phyloP scores from a whole-genome alignment of 2,329 filamentous ascomycete species.

The Monosporascus sp. region DNA sequence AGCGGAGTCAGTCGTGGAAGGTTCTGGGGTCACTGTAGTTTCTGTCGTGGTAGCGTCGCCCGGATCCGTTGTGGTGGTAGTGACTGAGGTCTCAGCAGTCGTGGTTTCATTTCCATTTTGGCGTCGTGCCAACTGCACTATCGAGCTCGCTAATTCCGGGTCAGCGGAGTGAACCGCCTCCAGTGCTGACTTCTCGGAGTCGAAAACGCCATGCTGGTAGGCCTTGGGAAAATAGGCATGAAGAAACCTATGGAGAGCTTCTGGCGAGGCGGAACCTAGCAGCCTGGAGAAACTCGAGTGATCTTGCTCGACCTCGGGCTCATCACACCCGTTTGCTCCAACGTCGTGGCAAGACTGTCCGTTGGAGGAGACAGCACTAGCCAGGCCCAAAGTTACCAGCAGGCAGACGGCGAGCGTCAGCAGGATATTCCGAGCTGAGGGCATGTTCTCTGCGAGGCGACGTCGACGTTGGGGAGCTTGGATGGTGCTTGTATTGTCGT shows the following conservation, averaged over 20 bases:
- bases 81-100: conserved; percentile 17
- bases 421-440: conserved; percentile 31
- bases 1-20: conserved; percentile 2
- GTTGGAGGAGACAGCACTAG: conserved; percentile 23
- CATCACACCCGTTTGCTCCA: conserved; percentile 1
- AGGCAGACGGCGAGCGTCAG: conserved; percentile 26
- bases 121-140: conserved; percentile 62
- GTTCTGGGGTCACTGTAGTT: not conserved
- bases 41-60: conserved; percentile 4
- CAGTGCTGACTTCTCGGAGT: conserved; percentile 58
- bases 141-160: conserved; percentile 55
- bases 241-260: conserved; percentile 61
- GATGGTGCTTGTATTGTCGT: conserved; percentile 6
- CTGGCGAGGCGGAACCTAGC: conserved; percentile 51
- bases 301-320: conserved; percentile 13
- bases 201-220: conserved; percentile 65
- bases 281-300: conserved; percentile 46
- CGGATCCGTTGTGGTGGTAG: conserved; percentile 10
- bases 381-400: conserved; percentile 30
- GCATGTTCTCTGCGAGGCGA: conserved; percentile 28
- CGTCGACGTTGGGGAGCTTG: conserved; percentile 3
- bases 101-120: conserved; percentile 36
- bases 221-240: conserved; percentile 57
- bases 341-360: conserved; percentile 17
- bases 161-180: conserved; percentile 59